Evolutionary conservation across 1,284 basidiomycete species (phyloP), one percentile per base, ranked within the genome.

Genomic region (Xerocomus nothofagi): DNA sequence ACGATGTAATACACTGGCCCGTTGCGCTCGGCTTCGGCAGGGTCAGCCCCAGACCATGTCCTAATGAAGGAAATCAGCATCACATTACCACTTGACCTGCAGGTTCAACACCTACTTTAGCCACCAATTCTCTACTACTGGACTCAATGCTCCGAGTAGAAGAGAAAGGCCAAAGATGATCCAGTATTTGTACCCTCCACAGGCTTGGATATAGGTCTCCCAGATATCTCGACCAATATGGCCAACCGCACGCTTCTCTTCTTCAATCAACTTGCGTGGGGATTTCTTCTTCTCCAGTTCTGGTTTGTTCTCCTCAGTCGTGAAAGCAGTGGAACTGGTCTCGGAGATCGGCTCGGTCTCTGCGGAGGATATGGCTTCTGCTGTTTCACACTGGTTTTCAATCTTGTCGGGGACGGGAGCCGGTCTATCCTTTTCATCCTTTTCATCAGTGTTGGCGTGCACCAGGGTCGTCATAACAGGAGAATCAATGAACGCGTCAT

Each of bases 181-280:
- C 93, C 94, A 97, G 60, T 86, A 94, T 55, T 73, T 66, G 27
- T 62, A 61, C 52, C 74, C 71, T 55, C 90, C 91, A 59, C 83
- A 86, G 0, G 88, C 87, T 45, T 70, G 70, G 62, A 96, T 72
- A 65, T 96, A 97, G 0, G 82, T 80, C 54, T 73, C 67, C 94
- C 94, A 98, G 17, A 97, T 86, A 36, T 84, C 80, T 53, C 75
- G 76, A 40, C 81, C 72, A 48, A 97, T 92, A 33, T 86, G 80
- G 1, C 94, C 94, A 20, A 91, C 84, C 0, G 91, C 93, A 7
- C 92, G 80, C 55, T 84, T 84, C 69, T 97, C 94, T 61, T 97
- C 94, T 65, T 96, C 93, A 29, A 97, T 77, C 18, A 97, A 77
- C 69, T 94, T 96, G 42, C 91, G 76, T 0, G 90, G 87, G 1